These are phyloP conservation scores for Silene coronaria DNA, from an alignment of 179 eudicot species.

Conservation along the genomic window DNA sequence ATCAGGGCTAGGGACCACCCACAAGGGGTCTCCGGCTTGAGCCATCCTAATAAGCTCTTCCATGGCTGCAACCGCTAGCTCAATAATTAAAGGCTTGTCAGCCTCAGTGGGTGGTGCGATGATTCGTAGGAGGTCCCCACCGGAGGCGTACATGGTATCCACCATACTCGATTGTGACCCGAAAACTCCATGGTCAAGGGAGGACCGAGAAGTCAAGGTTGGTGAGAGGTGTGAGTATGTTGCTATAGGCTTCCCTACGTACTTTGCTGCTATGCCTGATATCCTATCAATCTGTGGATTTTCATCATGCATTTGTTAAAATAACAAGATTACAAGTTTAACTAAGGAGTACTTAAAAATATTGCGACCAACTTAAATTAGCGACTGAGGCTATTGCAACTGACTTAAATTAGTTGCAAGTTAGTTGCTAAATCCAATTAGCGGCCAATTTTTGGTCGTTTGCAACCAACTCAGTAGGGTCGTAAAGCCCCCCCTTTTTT, in stretches of 20 bases:
- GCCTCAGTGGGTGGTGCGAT: constrained; percentile 72
- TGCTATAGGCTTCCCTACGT: constrained; percentile 78
- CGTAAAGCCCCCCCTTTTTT: too few relatives aligned
- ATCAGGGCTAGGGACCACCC: constrained; percentile 54
- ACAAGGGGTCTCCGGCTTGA: constrained; percentile 74
- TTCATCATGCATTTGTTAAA: not conserved
- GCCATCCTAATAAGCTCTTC: constrained; percentile 86
- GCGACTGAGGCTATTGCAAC: too few relatives aligned
- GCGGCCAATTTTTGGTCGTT: too few relatives aligned
- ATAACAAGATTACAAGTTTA: too few relatives aligned
- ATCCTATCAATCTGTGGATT: constrained; percentile 74
- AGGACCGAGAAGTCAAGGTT: constrained; percentile 33
- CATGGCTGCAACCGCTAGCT: constrained; percentile 97
- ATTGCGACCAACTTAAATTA: too few relatives aligned
- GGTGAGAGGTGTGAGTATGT: constrained; percentile 39
- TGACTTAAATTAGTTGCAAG: too few relatives aligned
- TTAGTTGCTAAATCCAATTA: too few relatives aligned
- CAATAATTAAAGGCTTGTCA: constrained; percentile 83
- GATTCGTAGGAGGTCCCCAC: constrained; percentile 66
- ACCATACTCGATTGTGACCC: constrained; percentile 47
- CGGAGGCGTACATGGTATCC: constrained; percentile 50
- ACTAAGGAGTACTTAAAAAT: too few relatives aligned
- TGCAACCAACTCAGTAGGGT: too few relatives aligned
- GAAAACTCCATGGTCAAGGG: constrained; percentile 54
- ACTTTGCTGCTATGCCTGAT: constrained; percentile 91